phyloP scores from a whole-genome alignment of 2,329 filamentous ascomycete species.

The Myotisia sp. region DNA sequence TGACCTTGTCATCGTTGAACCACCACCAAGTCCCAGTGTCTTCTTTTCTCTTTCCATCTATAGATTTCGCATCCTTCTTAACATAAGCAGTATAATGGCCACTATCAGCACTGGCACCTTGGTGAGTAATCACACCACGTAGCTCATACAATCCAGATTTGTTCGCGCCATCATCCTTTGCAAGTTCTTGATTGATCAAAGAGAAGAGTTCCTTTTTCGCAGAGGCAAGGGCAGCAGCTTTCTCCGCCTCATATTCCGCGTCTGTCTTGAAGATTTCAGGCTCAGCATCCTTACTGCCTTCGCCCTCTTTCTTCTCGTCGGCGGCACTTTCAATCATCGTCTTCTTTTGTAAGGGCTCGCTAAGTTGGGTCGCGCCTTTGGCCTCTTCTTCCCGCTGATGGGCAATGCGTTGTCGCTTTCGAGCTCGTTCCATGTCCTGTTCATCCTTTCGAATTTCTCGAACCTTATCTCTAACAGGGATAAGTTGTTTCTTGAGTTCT shows the following conservation, averaged over 20 bases:
- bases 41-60: slow-evolving; percentile 53
- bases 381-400: slow-evolving; percentile 42
- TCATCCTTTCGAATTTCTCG: slow-evolving; percentile 91
- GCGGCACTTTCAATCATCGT: slow-evolving; percentile 35
- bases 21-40: slow-evolving; percentile 99
- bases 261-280: slow-evolving; percentile 74
- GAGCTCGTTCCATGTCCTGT: slow-evolving; percentile 76
- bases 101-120: slow-evolving; percentile 90
- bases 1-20: slow-evolving; percentile 98
- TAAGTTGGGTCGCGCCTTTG: slow-evolving; percentile 19
- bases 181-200: slow-evolving; percentile 60
- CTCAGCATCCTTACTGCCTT: slow-evolving; percentile 60
- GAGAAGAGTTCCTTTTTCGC: slow-evolving; percentile 80
- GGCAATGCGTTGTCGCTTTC: slow-evolving; percentile 75
- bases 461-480: slow-evolving; percentile 92
- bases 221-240: slow-evolving; percentile 54
- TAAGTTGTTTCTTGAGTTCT: slow-evolving; percentile 62
- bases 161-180: slow-evolving; percentile 68
- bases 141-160: slow-evolving; percentile 93
- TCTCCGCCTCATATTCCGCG: slow-evolving; percentile 79
- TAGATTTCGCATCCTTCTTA: slow-evolving; percentile 64
- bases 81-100: slow-evolving; percentile 97
- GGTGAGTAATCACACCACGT: slow-evolving; percentile 85
- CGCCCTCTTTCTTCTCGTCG: slow-evolving; percentile 44
- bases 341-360: slow-evolving; percentile 35